These are phyloP conservation scores for Calonectria hawksworthii DNA, from an alignment of 2,329 filamentous ascomycete genomes.

Conservation along the genomic window DNA sequence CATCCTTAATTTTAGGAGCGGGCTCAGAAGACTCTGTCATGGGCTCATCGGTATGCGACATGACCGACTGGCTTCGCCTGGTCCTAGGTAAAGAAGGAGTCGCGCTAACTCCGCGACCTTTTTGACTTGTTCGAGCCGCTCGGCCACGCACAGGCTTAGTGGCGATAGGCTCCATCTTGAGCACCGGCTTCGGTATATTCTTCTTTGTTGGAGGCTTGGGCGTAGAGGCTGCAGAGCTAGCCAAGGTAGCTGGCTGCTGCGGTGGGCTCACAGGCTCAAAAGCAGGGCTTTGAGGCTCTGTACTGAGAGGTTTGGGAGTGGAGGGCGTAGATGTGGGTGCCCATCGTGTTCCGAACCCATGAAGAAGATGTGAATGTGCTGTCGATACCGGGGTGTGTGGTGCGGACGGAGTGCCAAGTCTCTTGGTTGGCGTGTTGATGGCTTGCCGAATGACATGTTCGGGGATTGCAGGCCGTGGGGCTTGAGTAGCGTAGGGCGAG, in stretches of 20 bases:
- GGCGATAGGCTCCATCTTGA: conserved; percentile 40
- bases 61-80: conserved; percentile 61
- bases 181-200: conserved; percentile 48
- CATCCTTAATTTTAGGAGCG: conserved; percentile 68
- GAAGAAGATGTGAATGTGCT: conserved; percentile 46
- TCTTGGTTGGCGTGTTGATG: conserved; percentile 51
- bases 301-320: conserved; percentile 62
- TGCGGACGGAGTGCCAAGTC: conserved; percentile 48
- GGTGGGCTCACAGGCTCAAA: conserved; percentile 73
- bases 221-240: conserved; percentile 48
- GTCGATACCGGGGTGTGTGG: conserved; percentile 54
- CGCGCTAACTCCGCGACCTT: conserved; percentile 50
- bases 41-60: conserved; percentile 63
- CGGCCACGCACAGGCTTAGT: conserved; percentile 49
- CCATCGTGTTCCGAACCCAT: conserved; percentile 70
- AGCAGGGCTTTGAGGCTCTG: conserved; percentile 64
- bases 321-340: conserved; percentile 69
- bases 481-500: conserved; percentile 50
- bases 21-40: conserved; percentile 57
- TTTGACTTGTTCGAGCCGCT: conserved; percentile 54
- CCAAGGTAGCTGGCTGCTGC: conserved; percentile 53
- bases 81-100: conserved; percentile 53
- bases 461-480: conserved; percentile 55
- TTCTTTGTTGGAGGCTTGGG: conserved; percentile 49
- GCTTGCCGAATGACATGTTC: conserved; percentile 58